Base-by-base conservation (phyloP, 1,284 basidiomycete genomes). In the Malassezia cuniculi region DNA sequence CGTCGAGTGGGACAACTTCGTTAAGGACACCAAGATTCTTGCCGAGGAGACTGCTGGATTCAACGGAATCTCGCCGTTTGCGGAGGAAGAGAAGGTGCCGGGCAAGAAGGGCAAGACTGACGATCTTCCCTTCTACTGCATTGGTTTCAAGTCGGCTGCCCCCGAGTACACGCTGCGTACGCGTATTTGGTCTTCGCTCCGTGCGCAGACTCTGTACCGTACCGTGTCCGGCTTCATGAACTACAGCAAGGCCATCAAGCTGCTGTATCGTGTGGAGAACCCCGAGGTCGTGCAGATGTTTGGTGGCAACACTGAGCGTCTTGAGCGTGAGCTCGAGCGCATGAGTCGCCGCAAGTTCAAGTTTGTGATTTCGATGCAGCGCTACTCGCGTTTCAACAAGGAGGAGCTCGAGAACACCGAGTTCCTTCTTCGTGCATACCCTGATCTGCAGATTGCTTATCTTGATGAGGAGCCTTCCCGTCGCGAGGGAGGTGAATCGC, bases 201-300 rank as follows among this genome's bases (percentile, higher is more conserved):
- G 90, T 47, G 90, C 90, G 15, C 93, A 97, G 73, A 97, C 93
- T 3, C 78, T 97, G 22, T 97, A 97, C 71, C 81, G 93, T 55
- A 97, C 90, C 15, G 89, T 97, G 12, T 94, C 93, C 31, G 93
- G 90, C 36, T 95, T 97, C 81, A 97, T 97, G 93, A 97, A 97
- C 74, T 97, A 97, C 70, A 80, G 84, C 60, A 97, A 97, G 75
- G 90, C 93, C 14, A 95, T 97, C 78, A 97, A 97, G 71, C 75
- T 97, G n/a, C 77, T 97, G 20, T 94, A 95, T 71, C 86, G 90
- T 53, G 90, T 97, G 40, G 93, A 97, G 73, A 97, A 95, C 72
- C 93, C 90, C 16, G 90, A 95, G 69, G 83, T 97, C 34, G 90
- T 97, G 4, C 89, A 94, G 71, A 75, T 84, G 38, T 94, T 86